phyloP scores from a whole-genome alignment of 345 rosid genomes.

The Camelina neglecta region DNA sequence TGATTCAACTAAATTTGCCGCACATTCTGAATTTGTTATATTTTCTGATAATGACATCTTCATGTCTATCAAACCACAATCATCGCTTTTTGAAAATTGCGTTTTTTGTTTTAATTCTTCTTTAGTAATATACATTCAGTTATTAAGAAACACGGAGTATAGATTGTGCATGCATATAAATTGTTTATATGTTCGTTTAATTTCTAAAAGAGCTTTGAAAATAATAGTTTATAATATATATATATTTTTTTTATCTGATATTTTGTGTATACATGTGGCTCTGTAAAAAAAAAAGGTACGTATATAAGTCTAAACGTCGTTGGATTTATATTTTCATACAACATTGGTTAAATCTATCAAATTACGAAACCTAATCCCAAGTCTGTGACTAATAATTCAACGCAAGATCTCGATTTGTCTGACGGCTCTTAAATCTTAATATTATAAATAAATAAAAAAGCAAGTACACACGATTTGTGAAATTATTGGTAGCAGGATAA shows the following conservation, averaged over 20 bases:
- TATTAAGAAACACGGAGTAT: not conserved
- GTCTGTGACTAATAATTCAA: not conserved
- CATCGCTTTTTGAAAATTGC: not conserved
- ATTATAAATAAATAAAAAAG: not conserved
- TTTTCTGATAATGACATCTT: not conserved
- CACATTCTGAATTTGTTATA: not conserved
- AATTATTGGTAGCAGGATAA: constrained; percentile 24
- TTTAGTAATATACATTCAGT: no score
- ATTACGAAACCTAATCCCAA: not conserved
- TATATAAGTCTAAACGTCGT: no score
- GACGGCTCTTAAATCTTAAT: no score
- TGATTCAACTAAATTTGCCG: not conserved
- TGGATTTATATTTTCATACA: no score
- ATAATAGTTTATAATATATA: no score
- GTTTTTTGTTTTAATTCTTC: constrained; percentile 1
- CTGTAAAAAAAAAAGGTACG: no score
- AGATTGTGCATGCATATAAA: not conserved
- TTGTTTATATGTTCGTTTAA: no score
- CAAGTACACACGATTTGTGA: constrained; percentile 12
- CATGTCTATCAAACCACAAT: not conserved
- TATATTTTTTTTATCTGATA: no score
- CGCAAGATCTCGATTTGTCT: not conserved
- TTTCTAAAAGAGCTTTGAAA: no score
- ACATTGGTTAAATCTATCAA: not conserved
- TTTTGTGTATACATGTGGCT: no score